A percentile compares a stretch with the other conserved stretches of the same genome.
These are phyloP conservation scores for Eucalyptus tenuipes DNA, from an alignment of 345 rosid species.

Conservation along the genomic window DNA sequence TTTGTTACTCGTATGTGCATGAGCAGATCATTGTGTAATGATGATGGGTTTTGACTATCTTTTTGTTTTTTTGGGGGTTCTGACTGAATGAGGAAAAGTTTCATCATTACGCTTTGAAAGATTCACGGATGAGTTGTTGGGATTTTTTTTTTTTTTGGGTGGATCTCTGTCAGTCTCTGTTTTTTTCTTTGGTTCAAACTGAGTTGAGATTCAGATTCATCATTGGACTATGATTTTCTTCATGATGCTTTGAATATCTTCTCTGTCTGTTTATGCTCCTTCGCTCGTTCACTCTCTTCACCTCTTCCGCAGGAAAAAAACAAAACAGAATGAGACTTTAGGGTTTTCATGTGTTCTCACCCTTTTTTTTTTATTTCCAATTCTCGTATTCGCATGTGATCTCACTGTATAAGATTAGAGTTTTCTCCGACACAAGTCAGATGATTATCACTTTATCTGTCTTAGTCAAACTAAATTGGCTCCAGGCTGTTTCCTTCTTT, in stretches of 20 bases:
- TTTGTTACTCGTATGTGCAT: slow-evolving; percentile 6
- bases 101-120: slow-evolving; percentile 25
- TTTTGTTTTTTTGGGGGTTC: background rate
- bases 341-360: background rate
- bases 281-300: background rate
- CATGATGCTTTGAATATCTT: slow-evolving; percentile 35
- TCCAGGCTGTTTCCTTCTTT: background rate
- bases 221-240: background rate
- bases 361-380: background rate
- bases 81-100: slow-evolving; percentile 18
- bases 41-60: slow-evolving; percentile 28
- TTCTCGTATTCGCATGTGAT: background rate
- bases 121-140: background rate
- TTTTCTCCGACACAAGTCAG: background rate
- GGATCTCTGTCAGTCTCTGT: slow-evolving; percentile 15
- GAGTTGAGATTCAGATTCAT: slow-evolving; percentile 3
- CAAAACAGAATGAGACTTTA: background rate
- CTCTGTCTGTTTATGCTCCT: slow-evolving; percentile 21
- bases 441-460: background rate
- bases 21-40: slow-evolving; percentile 57
- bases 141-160: background rate
- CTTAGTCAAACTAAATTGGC: background rate
- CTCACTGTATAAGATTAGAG: background rate
- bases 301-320: background rate
- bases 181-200: slow-evolving; percentile 6